Evolutionary conservation across 768 basidiomycete genomes (phyloP).

Genomic region (Termitomyces sp.): DNA sequence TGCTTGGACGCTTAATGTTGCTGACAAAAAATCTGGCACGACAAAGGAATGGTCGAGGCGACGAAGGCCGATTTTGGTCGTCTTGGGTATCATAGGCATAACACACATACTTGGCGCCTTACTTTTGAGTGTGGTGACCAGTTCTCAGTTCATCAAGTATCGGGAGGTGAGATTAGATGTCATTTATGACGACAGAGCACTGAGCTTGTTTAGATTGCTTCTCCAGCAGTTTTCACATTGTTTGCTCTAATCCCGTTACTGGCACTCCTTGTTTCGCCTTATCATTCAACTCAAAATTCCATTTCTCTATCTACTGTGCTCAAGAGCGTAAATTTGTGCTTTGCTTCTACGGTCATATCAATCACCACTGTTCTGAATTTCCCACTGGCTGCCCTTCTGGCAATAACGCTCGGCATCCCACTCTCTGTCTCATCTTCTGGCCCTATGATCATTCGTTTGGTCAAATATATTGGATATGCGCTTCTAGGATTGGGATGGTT

Average conservation of each 20-base stretch:
- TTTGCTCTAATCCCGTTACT: conserved; percentile 31
- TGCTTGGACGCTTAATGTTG: conserved; percentile 45
- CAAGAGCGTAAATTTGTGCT: conserved; percentile 75
- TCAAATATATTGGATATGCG: conserved; percentile 39
- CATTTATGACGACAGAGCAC: conserved; percentile 1
- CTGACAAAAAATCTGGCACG: conserved; percentile 18
- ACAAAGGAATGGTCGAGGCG: conserved; percentile 42
- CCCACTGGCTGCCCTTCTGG: conserved; percentile 76
- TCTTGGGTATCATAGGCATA: conserved; percentile 48
- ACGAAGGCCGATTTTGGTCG: conserved; percentile 53
- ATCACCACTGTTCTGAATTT: conserved; percentile 90
- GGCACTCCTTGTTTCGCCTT: conserved; percentile 28
- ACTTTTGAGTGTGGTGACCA: conserved; percentile 49
- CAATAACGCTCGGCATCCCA: conserved; percentile 63
- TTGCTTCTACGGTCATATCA: conserved; percentile 83
- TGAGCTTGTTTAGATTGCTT: conserved; percentile 19
- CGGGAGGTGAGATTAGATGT: conserved; percentile 33
- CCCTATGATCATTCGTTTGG: conserved; percentile 21
- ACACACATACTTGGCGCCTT: conserved; percentile 57
- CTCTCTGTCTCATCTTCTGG: conserved; percentile 45
- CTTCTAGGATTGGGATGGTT: conserved; percentile 60
- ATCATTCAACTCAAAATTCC: conserved; percentile 20
- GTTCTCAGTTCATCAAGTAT: conserved; percentile 41
- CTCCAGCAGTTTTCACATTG: conserved; percentile 27
- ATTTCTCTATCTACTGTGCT: conserved; percentile 51